Evolutionary conservation across 2,329 filamentous ascomycete species (phyloP).

Genomic region (Atkinsonella texensis): DNA sequence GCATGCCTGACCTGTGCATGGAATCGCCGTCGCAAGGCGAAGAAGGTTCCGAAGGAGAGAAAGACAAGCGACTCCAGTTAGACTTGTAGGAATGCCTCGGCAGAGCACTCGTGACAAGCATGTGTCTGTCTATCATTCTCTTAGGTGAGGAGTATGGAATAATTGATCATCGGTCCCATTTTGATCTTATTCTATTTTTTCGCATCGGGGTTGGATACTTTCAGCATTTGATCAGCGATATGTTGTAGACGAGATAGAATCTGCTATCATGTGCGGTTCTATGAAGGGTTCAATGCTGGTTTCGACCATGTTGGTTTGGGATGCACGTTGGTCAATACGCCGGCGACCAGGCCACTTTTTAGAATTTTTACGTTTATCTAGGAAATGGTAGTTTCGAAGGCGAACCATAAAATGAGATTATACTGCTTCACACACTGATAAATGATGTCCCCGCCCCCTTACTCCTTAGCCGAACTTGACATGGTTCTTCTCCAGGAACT

Average conservation of each 20-base stretch:
- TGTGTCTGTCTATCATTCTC: not conserved
- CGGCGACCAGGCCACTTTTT: not conserved
- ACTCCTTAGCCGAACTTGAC: conserved; percentile 4
- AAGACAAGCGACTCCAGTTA: not conserved
- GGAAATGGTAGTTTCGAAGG: not conserved
- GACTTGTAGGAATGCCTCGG: not conserved
- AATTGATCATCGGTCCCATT: not conserved
- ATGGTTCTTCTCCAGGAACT: conserved; percentile 11
- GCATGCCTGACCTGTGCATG: not conserved
- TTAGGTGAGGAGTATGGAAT: not conserved
- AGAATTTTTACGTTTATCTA: not conserved
- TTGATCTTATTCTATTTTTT: too few species aligned
- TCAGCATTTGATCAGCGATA: not conserved
- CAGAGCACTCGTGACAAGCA: not conserved
- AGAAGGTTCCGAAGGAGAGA: not conserved
- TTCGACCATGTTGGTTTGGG: not conserved
- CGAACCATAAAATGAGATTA: too few species aligned
- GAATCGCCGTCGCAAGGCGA: not conserved
- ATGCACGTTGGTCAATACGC: too few species aligned
- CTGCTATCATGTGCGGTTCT: not conserved
- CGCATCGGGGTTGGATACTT: not conserved
- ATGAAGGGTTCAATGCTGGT: not conserved
- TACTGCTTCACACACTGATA: too few species aligned
- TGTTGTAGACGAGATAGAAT: not conserved
- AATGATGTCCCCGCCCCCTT: too few species aligned